Base-by-base conservation (phyloP, 208 protist species). In the Crithidia fasciculata region DNA sequence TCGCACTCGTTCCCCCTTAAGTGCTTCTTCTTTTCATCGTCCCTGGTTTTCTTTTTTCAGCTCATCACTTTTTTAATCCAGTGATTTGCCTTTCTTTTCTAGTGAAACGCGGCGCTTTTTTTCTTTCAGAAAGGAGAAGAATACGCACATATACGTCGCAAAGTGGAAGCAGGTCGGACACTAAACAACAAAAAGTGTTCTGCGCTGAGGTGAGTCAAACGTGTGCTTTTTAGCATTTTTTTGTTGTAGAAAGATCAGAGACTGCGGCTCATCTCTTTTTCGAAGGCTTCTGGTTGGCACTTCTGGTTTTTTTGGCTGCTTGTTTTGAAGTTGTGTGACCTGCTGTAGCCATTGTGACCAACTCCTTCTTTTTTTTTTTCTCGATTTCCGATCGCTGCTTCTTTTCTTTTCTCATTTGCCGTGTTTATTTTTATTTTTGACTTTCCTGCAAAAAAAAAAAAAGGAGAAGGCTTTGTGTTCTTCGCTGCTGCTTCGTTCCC, bases 371-470 rank as follows among this genome's bases (percentile, higher is more conserved):
- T 16, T n/a, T 44, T 61, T 16, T 44, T 40, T 7, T 40, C 4
- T n/a, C 19, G 36, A 6, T 50, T 47, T 59, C 49, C 36, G 9
- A 53, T 43, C 41, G 40, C 63, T 44, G 57, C 50, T 8, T 57
- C 13, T 4, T 56, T 71, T 49, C n/a, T 40, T 57, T 64, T 16
- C 45, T 73, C 8, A 8, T 8, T 45, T 49, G 59, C 8, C 58
- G 47, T 70, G 28, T 58, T 2, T 44, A 4, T 44, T 12, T 40
- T n/a, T 28, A 45, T 59, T 61, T 44, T 44, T 63, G 10, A 36
- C 18, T 12, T 43, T 59, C 41, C 7, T 16, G 37, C 9, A 49
- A 8, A 66, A 66, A 52, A 69, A 69, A 69, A 58, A 15, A 58
- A 69, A 47, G 3, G 45, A 70, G 50, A 70, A 58, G 45, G 45